These are phyloP conservation scores for Lipomyces mesembrius DNA, from an alignment of 805 yeast species.

Conservation along the genomic window DNA sequence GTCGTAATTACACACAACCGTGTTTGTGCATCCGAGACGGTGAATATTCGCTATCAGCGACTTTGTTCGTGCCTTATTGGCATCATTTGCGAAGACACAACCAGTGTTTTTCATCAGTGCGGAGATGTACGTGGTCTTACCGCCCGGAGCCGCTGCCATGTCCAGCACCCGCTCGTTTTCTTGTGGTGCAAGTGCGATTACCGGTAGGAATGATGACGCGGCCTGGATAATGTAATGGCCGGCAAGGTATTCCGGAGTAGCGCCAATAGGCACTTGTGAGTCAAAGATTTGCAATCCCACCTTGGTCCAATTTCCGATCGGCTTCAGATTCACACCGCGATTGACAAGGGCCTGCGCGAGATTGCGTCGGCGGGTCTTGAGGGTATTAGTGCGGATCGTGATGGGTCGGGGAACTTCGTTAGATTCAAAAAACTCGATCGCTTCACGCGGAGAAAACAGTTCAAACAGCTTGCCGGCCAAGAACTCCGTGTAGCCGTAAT, in stretches of 20 bases:
- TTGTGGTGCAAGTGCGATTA: conserved; percentile 97
- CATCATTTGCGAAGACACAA: conserved; percentile 94
- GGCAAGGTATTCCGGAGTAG: conserved; percentile 97
- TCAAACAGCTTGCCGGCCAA: conserved; percentile 93
- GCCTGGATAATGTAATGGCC: conserved; percentile 98
- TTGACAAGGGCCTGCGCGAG: conserved; percentile 92
- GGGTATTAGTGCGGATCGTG: conserved; percentile 96
- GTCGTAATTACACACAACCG: conserved; percentile 95
- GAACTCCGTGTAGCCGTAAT: conserved; percentile 90
- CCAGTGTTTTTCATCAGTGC: conserved; percentile 99
- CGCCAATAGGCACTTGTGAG: conserved; percentile 99
- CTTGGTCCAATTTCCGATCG: conserved; percentile 97
- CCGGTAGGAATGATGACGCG: conserved; percentile 96
- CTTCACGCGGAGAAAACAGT: conserved; percentile 91
- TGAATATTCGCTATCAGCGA: conserved; percentile 96
- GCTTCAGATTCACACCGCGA: conserved; percentile 96
- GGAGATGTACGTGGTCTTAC: conserved; percentile 91
- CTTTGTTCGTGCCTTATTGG: conserved; percentile 95
- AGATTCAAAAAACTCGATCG: conserved; percentile 97
- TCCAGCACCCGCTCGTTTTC: conserved; percentile 94
- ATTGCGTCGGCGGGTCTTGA: conserved; percentile 92
- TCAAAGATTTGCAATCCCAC: conserved; percentile 97
- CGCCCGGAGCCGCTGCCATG: conserved; percentile 99
- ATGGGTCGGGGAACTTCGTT: conserved; percentile 96
- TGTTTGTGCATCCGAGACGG: conserved; percentile 93